phyloP scores from a whole-genome alignment of 2,329 filamentous ascomycete genomes.

The Penicillium decumbens region DNA sequence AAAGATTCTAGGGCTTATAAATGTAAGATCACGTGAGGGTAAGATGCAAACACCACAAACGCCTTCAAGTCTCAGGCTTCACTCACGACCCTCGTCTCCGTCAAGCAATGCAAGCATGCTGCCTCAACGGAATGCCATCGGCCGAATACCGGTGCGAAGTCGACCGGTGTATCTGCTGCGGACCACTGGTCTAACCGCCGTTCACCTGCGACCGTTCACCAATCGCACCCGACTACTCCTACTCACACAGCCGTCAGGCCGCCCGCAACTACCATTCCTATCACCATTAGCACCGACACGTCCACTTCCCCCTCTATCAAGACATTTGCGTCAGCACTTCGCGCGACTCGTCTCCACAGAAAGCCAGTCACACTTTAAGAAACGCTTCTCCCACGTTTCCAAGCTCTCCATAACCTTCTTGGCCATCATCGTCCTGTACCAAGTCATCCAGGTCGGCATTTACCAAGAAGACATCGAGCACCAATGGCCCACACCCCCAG shows the following conservation, averaged over 20 bases:
- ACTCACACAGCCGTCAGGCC: slow-evolving; percentile 47
- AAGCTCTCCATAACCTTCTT: slow-evolving; percentile 68
- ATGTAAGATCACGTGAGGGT: neutral
- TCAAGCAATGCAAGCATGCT: slow-evolving; percentile 26
- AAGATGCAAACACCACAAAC: slow-evolving; percentile 23
- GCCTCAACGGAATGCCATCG: slow-evolving; percentile 30
- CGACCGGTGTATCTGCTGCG: slow-evolving; percentile 38
- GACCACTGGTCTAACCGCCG: slow-evolving; percentile 9
- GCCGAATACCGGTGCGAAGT: slow-evolving; percentile 40
- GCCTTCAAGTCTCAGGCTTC: neutral
- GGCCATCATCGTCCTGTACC: slow-evolving; percentile 57
- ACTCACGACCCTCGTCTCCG: neutral
- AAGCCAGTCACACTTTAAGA: slow-evolving; percentile 50
- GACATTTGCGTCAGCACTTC: slow-evolving; percentile 51
- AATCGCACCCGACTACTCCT: slow-evolving; percentile 51
- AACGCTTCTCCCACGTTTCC: slow-evolving; percentile 57
- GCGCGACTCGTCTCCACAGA: slow-evolving; percentile 76
- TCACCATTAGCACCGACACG: slow-evolving; percentile 49
- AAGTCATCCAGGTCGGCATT: slow-evolving; percentile 60
- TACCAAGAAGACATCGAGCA: slow-evolving; percentile 72
- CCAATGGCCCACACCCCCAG: slow-evolving; percentile 71
- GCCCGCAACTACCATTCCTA: slow-evolving; percentile 64
- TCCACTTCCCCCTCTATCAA: slow-evolving; percentile 50
- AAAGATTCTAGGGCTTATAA: too few species aligned
- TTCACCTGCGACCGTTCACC: slow-evolving; percentile 52